phyloP scores from a whole-genome alignment of 805 yeast genomes.

The Saturnispora sekii region DNA sequence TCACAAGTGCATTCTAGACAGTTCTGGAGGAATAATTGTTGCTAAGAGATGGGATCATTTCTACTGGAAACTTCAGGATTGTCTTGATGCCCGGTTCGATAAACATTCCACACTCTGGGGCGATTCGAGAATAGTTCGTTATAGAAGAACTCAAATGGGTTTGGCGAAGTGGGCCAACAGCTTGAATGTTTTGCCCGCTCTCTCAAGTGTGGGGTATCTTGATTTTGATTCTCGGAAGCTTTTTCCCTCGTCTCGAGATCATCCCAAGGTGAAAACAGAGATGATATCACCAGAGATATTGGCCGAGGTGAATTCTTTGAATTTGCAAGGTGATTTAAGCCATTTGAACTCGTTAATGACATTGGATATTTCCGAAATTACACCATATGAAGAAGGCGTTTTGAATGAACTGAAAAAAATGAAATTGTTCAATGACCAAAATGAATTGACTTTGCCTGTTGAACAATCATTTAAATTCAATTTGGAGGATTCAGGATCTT shows the following conservation, averaged over 20 bases:
- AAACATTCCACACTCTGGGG: conserved; percentile 7
- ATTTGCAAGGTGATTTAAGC: background rate
- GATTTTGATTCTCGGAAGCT: too few species aligned
- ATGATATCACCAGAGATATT: background rate
- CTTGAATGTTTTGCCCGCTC: background rate
- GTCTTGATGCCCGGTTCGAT: conserved; percentile 5
- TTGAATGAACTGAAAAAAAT: conserved; percentile 3
- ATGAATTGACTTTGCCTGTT: background rate
- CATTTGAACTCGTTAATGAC: conserved; percentile 3
- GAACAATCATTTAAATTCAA: background rate
- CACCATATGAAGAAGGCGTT: conserved; percentile 9
- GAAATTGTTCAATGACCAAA: background rate
- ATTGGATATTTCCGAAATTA: conserved; percentile 7
- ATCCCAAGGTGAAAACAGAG: background rate
- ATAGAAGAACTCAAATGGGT: conserved; percentile 2
- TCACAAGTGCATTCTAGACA: background rate
- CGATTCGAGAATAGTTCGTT: conserved; percentile 1
- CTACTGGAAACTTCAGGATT: conserved; percentile 9
- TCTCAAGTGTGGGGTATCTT: too few species aligned
- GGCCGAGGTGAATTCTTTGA: background rate
- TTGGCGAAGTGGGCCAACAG: background rate
- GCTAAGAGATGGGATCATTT: conserved; percentile 8
- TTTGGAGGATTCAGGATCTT: background rate
- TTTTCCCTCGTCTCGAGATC: background rate
- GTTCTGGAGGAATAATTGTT: conserved; percentile 3